Percentiles rank a stretch among this genome's conserved stretches.
phyloP scores from a whole-genome alignment of 2,329 filamentous ascomycete species.

The Blastomyces gilchristii region DNA sequence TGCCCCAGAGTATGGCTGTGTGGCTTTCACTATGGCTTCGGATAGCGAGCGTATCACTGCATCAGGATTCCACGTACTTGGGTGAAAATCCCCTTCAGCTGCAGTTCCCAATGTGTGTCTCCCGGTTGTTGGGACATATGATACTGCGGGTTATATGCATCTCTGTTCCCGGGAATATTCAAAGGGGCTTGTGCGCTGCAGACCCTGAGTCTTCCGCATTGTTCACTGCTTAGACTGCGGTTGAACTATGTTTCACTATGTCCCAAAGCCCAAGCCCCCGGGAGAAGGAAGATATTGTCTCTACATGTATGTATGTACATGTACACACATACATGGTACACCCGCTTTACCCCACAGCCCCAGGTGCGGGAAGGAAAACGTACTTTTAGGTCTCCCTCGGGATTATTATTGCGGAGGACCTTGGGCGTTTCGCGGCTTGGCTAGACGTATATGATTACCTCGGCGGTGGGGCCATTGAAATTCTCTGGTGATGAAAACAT shows the following conservation, averaged over 20 bases:
- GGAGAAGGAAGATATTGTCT: background rate
- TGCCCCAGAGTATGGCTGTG: background rate
- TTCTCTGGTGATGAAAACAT: background rate
- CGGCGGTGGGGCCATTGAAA: background rate
- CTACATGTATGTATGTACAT: background rate
- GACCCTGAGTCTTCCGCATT: background rate
- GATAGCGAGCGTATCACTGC: background rate
- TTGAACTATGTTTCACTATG: background rate
- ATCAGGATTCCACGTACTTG: background rate
- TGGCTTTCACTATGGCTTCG: background rate
- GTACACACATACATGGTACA: background rate
- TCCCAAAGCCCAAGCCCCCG: background rate
- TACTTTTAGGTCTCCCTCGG: background rate
- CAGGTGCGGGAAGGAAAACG: background rate
- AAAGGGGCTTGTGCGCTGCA: background rate
- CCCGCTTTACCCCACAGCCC: background rate
- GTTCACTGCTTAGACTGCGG: background rate
- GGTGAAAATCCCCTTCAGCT: background rate
- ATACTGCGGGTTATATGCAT: background rate
- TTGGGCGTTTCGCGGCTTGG: background rate
- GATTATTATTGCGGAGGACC: background rate
- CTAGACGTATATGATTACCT: background rate
- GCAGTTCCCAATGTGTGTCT: background rate
- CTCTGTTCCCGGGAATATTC: background rate
- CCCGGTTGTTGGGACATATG: background rate